phyloP scores from a whole-genome alignment of 768 basidiomycete species.

The Xerocomellus amylosporus region DNA sequence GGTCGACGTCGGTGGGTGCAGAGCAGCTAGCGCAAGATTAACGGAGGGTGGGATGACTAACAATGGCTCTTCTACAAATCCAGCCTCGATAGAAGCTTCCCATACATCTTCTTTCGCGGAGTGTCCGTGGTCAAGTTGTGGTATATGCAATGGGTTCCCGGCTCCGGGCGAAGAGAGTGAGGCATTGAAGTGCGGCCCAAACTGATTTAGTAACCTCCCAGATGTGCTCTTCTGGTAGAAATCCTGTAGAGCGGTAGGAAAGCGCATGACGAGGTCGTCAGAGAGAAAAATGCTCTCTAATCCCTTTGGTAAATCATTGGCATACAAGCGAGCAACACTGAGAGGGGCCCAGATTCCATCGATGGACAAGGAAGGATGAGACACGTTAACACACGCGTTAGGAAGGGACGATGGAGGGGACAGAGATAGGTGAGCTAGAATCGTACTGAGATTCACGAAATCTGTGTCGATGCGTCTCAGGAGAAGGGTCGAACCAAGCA shows the following conservation, averaged over 20 bases:
- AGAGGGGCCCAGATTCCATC: slow-evolving; percentile 73
- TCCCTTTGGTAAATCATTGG: slow-evolving; percentile 24
- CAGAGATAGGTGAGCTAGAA: slow-evolving; percentile 40
- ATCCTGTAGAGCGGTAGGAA: slow-evolving; percentile 60
- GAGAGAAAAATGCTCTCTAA: slow-evolving; percentile 57
- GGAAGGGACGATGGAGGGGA: slow-evolving; percentile 34
- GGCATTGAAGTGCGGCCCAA: slow-evolving; percentile 61
- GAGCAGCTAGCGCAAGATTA: slow-evolving; percentile 29
- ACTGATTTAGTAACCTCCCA: slow-evolving; percentile 52
- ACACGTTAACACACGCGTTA: slow-evolving; percentile 48
- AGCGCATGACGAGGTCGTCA: slow-evolving; percentile 58
- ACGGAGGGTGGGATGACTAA: slow-evolving; percentile 28
- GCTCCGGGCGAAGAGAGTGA: slow-evolving; percentile 27
- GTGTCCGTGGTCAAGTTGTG: slow-evolving; percentile 3
- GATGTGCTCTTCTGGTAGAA: slow-evolving; percentile 49
- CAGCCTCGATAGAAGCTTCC: slow-evolving; percentile 19
- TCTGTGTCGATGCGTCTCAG: slow-evolving; percentile 76
- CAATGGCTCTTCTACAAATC: slow-evolving; percentile 22
- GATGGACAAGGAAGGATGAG: slow-evolving; percentile 51
- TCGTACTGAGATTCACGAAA: slow-evolving; percentile 65
- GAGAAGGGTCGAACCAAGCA: slow-evolving; percentile 51
- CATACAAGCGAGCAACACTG: slow-evolving; percentile 47
- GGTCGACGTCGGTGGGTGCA: slow-evolving; percentile 20
- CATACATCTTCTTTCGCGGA: slow-evolving; percentile 16
- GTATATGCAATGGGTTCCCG: neutral